Base-by-base conservation (phyloP, 1,284 basidiomycete genomes). In the Cerrena zonata region DNA sequence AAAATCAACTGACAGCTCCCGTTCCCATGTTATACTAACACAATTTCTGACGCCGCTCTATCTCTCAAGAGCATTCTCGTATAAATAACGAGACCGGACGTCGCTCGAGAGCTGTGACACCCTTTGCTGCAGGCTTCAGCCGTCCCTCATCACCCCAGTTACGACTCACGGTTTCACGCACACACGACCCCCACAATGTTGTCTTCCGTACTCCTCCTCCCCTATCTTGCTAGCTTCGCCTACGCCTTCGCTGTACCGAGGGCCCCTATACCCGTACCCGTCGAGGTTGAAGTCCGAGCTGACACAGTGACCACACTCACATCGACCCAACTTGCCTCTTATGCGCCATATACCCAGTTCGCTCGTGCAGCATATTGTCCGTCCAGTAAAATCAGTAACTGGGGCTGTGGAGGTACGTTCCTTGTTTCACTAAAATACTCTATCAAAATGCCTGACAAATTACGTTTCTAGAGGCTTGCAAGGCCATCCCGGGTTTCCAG, bases 291-390 rank as follows among this genome's bases (percentile, higher is more conserved):
- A 18, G 44, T 24, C 18, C 47, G 48, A 10, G 23, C 52, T 11
- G 49, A 53, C 5, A 25, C 26, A 12, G 58, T 71, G 47, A 67
- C 66, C 11, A 53, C 62, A 5, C 60, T 79, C 25, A 63, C 72
- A 3, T 11, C 66, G 0, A 48, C 51, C 1, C 62, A 75, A 54
- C 63, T 79, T 27, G 49, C 65, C 10, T 61, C 55, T 10, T 69
- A 76, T 39, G 64, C 65, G 21, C 73, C 76, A 3, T 79, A 72
- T 53, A 69, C 73, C 1, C 66, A 78, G 60, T 75, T 79, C 56
- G 76, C 79, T 23, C 66, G 76, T 40, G 76, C 77, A 34, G 76
- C 77, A 15, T 80, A 80, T 58, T 80, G 78, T 53, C 38, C 64
- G 3, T 68, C 70, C 1, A 58, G 59, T 55, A 66, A 64, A 46